phyloP scores from a whole-genome alignment of 306 rosid genomes.

The Acacia melanoxylon region DNA sequence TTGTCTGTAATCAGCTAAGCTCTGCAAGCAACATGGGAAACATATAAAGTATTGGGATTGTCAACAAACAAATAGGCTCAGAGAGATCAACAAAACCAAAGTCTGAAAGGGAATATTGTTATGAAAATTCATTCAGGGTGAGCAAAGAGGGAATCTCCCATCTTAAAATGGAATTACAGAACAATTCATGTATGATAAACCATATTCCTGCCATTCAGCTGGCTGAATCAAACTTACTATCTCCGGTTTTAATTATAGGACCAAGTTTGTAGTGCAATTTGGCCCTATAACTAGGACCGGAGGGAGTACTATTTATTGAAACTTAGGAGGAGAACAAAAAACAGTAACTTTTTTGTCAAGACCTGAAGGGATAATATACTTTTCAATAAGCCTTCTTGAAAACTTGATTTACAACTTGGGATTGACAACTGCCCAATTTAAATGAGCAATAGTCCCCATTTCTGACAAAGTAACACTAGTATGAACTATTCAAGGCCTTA shows the following conservation, averaged over 20 bases:
- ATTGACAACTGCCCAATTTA: not conserved
- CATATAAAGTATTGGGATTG: slow-evolving; percentile 12
- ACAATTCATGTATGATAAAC: not conserved
- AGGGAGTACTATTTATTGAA: not conserved
- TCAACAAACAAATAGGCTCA: slow-evolving; percentile 9
- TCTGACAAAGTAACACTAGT: not conserved
- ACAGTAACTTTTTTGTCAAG: not conserved
- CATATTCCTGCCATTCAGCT: not conserved
- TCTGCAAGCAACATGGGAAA: slow-evolving; percentile 43
- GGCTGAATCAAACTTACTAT: not conserved
- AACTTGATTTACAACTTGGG: slow-evolving; percentile 6
- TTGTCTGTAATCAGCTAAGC: slow-evolving; percentile 58
- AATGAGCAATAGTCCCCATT: not conserved
- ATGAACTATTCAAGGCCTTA: not conserved
- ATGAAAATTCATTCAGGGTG: slow-evolving; percentile 3
- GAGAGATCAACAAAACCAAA: not conserved
- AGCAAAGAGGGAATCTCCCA: slow-evolving; percentile 3
- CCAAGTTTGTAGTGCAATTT: no score
- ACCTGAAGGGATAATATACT: not conserved
- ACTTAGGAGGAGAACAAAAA: not conserved
- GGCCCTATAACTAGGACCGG: no score
- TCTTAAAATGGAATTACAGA: not conserved
- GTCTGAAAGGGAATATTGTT: slow-evolving; percentile 1
- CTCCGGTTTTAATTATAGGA: no score
- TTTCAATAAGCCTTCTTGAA: not conserved